Conservation (phyloP, 768 basidiomycete species). For the Chalciporus sphaerocephalus region DNA sequence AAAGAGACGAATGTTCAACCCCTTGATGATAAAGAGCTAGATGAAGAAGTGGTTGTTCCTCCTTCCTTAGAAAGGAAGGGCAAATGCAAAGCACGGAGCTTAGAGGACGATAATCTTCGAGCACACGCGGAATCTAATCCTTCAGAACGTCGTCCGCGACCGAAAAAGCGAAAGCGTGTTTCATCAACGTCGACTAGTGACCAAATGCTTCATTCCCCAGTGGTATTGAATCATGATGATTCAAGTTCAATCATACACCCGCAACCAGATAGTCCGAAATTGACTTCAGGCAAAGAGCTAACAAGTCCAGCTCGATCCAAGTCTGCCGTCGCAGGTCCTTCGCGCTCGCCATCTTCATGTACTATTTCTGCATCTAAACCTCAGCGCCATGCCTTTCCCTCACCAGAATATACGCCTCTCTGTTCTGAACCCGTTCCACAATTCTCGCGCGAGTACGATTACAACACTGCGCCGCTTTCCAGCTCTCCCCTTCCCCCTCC, state of each 20-base stretch:
- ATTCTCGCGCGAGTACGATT: neutral
- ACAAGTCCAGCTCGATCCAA: constrained; percentile 13
- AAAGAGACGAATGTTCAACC: neutral
- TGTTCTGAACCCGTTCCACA: constrained; percentile 7
- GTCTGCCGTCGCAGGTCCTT: constrained; percentile 5
- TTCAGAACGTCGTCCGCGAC: constrained; percentile 5
- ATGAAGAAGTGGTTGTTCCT: constrained; percentile 1
- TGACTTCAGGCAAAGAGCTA: neutral
- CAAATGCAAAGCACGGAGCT: constrained; percentile 15
- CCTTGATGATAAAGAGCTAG: neutral
- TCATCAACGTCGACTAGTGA: constrained; percentile 13
- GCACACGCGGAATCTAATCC: constrained; percentile 13
- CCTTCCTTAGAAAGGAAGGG: constrained; percentile 8
- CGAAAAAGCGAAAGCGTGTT: constrained; percentile 25
- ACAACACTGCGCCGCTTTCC: constrained; percentile 5
- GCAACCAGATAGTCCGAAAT: constrained; percentile 4
- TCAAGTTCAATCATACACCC: neutral
- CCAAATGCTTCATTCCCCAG: constrained; percentile 13
- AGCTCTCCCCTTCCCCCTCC: constrained; percentile 20
- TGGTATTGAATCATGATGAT: constrained; percentile 8
- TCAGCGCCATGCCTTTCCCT: constrained; percentile 4
- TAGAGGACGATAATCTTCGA: neutral
- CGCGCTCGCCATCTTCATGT: constrained; percentile 6
- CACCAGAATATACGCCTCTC: constrained; percentile 6
- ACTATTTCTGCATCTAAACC: constrained; percentile 7